Percentiles rank a stretch among this genome's conserved stretches.
Conservation (phyloP, 306 rosid genomes). For the Cucurbita argyrosperma region DNA sequence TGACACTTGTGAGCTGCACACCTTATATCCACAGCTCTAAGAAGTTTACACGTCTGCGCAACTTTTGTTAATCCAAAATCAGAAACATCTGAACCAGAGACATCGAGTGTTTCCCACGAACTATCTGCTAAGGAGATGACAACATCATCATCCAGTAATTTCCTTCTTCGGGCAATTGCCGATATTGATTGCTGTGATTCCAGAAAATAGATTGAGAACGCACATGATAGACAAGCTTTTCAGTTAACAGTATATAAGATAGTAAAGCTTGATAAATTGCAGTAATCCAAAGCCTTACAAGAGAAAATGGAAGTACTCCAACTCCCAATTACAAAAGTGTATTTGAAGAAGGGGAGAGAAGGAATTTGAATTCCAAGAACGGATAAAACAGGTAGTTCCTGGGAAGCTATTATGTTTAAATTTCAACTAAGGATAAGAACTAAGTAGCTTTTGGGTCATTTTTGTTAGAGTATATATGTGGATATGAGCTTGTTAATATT, state of each 20-base stretch:
- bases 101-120: conserved; percentile 71
- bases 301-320: neutral
- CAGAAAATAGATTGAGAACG: neutral
- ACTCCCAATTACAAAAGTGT: too few relatives aligned
- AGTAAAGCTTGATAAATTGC: neutral
- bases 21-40: conserved; percentile 79
- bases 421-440: too few relatives aligned
- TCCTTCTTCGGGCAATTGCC: conserved; percentile 72
- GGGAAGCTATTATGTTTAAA: too few relatives aligned
- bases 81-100: conserved; percentile 78
- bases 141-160: conserved; percentile 56
- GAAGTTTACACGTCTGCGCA: conserved; percentile 42
- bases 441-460: too few relatives aligned
- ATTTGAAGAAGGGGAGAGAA: too few relatives aligned
- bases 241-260: neutral
- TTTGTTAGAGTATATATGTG: too few relatives aligned
- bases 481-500: too few relatives aligned
- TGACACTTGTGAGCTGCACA: conserved; percentile 8
- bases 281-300: neutral
- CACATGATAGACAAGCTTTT: neutral
- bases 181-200: conserved; percentile 42
- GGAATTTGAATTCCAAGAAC: too few relatives aligned
- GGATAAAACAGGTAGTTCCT: too few relatives aligned
- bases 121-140: conserved; percentile 55
- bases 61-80: conserved; percentile 57